Evolutionary conservation across 208 protist species (phyloP).

Genomic region (Leptomonas pyrrhocoris): DNA sequence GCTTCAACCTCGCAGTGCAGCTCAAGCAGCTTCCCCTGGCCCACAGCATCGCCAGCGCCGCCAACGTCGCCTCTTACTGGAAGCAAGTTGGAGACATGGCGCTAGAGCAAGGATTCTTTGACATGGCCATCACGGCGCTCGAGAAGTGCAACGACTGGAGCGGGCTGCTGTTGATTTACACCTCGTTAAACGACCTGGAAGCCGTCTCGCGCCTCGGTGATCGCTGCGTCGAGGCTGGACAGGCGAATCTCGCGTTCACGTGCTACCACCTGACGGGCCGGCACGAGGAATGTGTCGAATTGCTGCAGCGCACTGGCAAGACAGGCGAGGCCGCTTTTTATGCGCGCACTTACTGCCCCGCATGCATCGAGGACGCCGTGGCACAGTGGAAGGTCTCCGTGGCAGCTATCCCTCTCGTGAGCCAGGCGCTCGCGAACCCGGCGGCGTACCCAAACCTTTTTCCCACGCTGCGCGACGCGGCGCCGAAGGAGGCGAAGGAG

Average conservation of each 20-base stretch:
- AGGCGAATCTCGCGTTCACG: conserved; percentile 95
- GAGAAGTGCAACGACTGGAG: conserved; percentile 64
- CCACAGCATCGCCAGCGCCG: conserved; percentile 68
- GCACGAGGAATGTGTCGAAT: conserved; percentile 84
- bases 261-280: conserved; percentile 84
- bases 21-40: conserved; percentile 84
- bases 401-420: conserved; percentile 65
- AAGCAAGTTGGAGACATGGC: conserved; percentile 96
- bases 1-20: conserved; percentile 95
- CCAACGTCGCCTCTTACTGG: conserved; percentile 86
- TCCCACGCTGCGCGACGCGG: conserved; percentile 41
- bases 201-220: conserved; percentile 81
- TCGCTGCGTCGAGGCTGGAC: conserved; percentile 59
- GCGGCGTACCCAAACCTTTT: conserved; percentile 96
- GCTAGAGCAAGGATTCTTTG: conserved; percentile 69
- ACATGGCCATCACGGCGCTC: conserved; percentile 82
- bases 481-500: background rate
- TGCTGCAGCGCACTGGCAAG: conserved; percentile 85
- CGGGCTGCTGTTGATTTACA: conserved; percentile 85
- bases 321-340: conserved; percentile 96
- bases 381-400: conserved; percentile 91
- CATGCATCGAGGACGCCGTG: conserved; percentile 76
- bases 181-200: conserved; percentile 60
- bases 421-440: conserved; percentile 93
- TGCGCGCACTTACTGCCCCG: conserved; percentile 94